Base-by-base conservation (phyloP, 2,329 filamentous ascomycete genomes). In the Didymella lethalis region DNA sequence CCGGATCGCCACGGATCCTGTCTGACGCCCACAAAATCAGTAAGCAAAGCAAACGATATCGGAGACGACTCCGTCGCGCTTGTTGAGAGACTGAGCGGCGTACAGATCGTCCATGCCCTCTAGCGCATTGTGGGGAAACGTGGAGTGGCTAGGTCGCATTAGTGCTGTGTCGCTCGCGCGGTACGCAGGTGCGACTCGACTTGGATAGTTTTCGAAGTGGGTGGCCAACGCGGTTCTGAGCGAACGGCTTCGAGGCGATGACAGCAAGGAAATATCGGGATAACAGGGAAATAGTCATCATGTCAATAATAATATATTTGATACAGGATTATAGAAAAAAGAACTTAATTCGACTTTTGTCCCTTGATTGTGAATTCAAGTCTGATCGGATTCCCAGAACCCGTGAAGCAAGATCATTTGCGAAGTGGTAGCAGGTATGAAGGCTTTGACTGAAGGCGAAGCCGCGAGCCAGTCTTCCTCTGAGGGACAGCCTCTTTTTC, bases 101-200 rank as follows among this genome's bases (percentile, higher is more conserved):
- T 28, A 26, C 48, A 44, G 32, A 43, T 31, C 28, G 28, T 38
- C 43, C 49, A 29, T 11, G 10, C 12, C 28, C 38, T 48, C 12
- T 58, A 54, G 55, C 38, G 45, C 14, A 25, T 23, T 45, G 29
- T 58, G 55, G 48, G 45, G 45, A 48, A 54, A 54, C 26, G 50
- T 50, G 50, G 45, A 48, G 49, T 54, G 40, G 45, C 40, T 40
- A 38, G 29, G 23, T 38, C 16, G 31, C 32, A 6, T 5, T 48
- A 44, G 48, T 41, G 28, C 23, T 26, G 32, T 50, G 41, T 28
- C 26, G 23, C 28, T 43, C 34, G 54, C 29, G 20, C 28, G 18
- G 25, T 48, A 31, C 16, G 44, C 48, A 18, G 43, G 34, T 52
- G 34, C 23, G 20, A 50, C 10, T 48, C 14, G 29, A 28, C 20